These are phyloP conservation scores for Excoecaria agallocha DNA, from an alignment of 345 rosid genomes.

Conservation along the genomic window DNA sequence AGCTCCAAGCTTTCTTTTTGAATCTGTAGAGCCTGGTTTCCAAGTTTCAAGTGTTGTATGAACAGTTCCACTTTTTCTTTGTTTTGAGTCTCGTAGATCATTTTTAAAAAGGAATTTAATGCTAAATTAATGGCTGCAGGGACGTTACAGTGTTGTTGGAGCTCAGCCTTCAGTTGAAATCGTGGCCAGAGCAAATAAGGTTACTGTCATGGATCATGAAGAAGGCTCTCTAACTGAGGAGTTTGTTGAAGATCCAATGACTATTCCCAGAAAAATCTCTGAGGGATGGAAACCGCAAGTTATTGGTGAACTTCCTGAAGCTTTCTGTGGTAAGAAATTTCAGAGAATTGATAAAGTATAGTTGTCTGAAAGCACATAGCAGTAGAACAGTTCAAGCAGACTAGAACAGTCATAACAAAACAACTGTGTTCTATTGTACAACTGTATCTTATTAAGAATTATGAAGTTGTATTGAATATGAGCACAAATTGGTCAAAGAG, in stretches of 20 bases:
- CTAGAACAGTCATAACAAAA: too few relatives aligned
- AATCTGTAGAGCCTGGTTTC: slow-evolving; percentile 72
- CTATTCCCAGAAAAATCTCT: slow-evolving; percentile 56
- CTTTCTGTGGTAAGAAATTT: slow-evolving; percentile 66
- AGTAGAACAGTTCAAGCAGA: too few relatives aligned
- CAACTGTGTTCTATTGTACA: too few relatives aligned
- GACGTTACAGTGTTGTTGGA: slow-evolving; percentile 79
- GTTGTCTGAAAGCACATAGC: too few relatives aligned
- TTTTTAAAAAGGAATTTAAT: neutral
- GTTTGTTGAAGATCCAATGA: slow-evolving; percentile 74
- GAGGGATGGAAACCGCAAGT: slow-evolving; percentile 78
- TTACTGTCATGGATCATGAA: slow-evolving; percentile 67
- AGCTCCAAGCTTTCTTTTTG: slow-evolving; percentile 84
- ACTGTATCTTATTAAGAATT: too few relatives aligned
- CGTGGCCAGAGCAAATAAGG: slow-evolving; percentile 70
- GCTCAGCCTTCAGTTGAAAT: slow-evolving; percentile 78
- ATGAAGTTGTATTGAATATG: neutral
- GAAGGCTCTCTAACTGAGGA: slow-evolving; percentile 54
- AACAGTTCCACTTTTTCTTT: slow-evolving; percentile 1
- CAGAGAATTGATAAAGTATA: neutral
- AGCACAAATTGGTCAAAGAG: neutral
- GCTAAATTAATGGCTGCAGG: slow-evolving; percentile 40
- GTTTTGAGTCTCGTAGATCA: neutral
- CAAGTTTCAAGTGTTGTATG: slow-evolving; percentile 61
- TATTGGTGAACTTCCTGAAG: slow-evolving; percentile 69